phyloP scores from a whole-genome alignment of 371 early-diverging fungal genomes.

The Syncephalastrum contaminatum region DNA sequence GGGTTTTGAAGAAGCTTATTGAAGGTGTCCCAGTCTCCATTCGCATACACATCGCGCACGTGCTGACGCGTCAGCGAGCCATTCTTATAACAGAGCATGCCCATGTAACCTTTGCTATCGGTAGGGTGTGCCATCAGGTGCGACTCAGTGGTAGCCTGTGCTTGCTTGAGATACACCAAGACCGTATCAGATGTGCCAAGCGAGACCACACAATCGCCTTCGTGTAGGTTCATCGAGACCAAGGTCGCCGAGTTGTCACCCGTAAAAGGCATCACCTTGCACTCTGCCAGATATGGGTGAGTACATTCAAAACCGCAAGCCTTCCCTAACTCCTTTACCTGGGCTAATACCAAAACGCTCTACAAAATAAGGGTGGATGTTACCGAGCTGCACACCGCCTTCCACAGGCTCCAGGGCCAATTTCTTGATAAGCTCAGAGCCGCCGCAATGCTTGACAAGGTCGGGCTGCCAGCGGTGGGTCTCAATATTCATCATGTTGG shows the following conservation, averaged over 20 bases:
- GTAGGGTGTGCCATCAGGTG: constrained; percentile 78
- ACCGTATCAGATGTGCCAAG: constrained; percentile 84
- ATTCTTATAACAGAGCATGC: constrained; percentile 83
- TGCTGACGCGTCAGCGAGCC: constrained; percentile 77
- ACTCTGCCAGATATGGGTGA: constrained; percentile 31
- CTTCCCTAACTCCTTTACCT: constrained; percentile 30
- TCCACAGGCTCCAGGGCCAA: constrained; percentile 43
- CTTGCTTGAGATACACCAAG: constrained; percentile 58
- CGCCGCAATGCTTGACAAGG: constrained; percentile 49
- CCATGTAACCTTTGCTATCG: constrained; percentile 58
- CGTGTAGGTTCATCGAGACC: constrained; percentile 58
- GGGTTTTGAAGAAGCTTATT: constrained; percentile 35
- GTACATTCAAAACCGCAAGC: not conserved
- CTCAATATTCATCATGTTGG: constrained; percentile 76
- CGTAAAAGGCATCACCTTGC: constrained; percentile 68
- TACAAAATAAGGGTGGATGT: constrained; percentile 46
- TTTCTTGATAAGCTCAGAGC: constrained; percentile 28
- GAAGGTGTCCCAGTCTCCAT: constrained; percentile 62
- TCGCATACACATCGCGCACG: constrained; percentile 59
- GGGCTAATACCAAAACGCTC: constrained; percentile 54
- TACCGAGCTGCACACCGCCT: constrained; percentile 39
- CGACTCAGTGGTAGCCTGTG: constrained; percentile 49
- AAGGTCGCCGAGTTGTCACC: constrained; percentile 86
- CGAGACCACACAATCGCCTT: constrained; percentile 67
- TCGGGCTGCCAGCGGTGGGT: constrained; percentile 54